Evolutionary conservation across 345 rosid genomes (phyloP).

Genomic region (Trapa incisa): DNA sequence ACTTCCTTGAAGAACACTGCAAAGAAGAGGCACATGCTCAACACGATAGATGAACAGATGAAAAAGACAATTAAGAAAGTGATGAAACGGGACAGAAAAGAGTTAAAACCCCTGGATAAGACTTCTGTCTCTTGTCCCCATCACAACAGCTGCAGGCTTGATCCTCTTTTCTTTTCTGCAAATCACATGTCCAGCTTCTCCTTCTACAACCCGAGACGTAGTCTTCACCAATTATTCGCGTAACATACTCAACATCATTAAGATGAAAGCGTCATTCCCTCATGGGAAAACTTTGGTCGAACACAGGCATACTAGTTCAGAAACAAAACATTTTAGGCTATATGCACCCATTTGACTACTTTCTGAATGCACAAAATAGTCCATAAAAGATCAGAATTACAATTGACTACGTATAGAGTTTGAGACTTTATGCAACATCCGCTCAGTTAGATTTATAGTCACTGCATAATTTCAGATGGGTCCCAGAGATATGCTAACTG

Average conservation of each 20-base stretch:
- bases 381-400: neutral
- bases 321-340: too few relatives aligned
- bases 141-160: conserved; percentile 77
- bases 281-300: neutral
- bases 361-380: neutral
- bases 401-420: neutral
- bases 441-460: neutral
- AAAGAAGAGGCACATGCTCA: neutral
- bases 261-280: neutral
- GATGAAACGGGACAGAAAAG: conserved; percentile 2
- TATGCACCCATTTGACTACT: too few relatives aligned
- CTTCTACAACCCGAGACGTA: conserved; percentile 64
- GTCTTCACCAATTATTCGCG: conserved; percentile 35
- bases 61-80: neutral
- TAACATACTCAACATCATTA: neutral
- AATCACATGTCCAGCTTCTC: conserved; percentile 63
- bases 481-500: neutral
- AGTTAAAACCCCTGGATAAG: conserved; percentile 49
- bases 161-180: conserved; percentile 72
- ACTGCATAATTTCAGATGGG: neutral
- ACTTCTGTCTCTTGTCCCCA: conserved; percentile 87
- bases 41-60: neutral
- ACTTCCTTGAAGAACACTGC: conserved; percentile 72
- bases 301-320: neutral
- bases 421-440: neutral